Evolutionary conservation across 2,329 filamentous ascomycete genomes (phyloP), one percentile per base, ranked within the genome.

Genomic region (Thermoascus crustaceus): DNA sequence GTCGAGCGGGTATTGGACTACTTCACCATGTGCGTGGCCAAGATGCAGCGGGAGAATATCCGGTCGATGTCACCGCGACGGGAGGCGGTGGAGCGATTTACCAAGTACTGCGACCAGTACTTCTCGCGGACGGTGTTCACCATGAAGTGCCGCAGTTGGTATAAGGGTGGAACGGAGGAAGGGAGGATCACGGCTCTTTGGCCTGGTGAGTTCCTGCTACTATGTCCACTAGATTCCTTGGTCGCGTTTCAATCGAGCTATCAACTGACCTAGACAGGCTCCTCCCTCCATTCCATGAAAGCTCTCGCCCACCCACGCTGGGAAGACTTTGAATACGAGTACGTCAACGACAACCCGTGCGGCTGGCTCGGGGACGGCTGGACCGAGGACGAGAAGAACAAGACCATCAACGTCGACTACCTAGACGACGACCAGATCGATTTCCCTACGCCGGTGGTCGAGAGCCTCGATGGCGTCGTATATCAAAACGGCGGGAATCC

Each of bases 291-390:
- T 40, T 51, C 59, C 6, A 52, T 60, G 42, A 53, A 61, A 35
- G 50, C 48, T 3, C 44, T 63, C 9, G 42, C 47, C 4, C 44
- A 57, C 23, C 58, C 60, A 4, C 48, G 58, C 7, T 63, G 58
- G 60, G 61, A 64, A 32, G 59, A 63, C 39, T 63, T 50, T 35
- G 47, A 55, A 19, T 60, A 63, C 36, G 46, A 54, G 25, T 63
- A 64, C 39, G 38, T 55, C n/a, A 50, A 54, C 21, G 44, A 53
- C 19, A 59, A 59, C 16, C 44, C 47, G 1, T 45, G 42, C 16
- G 50, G 51, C 8, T 60, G 56, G 55, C 35, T 60, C 16, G 56
- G 57, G 3, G 52, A 60, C 40, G 55, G 56, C 4, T 60, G 54
- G 56, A 55, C 51, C 3, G 44, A 53, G 26, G 50, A 55, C 29